Evolutionary conservation across 495 filamentous ascomycete genomes (phyloP).

Genomic region (Trichocladium uniseriatum): DNA sequence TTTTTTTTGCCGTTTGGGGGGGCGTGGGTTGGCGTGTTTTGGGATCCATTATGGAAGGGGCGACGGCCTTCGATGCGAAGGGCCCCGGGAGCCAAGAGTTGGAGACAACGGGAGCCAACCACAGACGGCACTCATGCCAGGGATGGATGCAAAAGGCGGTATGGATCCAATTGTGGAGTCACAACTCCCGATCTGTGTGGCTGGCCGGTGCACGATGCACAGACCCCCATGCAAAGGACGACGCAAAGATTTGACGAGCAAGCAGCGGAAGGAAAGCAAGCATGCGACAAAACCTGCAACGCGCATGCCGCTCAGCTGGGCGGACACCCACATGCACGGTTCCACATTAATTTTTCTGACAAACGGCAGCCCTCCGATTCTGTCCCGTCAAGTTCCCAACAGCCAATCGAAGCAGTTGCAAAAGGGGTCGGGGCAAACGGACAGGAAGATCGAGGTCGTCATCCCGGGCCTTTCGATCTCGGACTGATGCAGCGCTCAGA

Average conservation of each 20-base stretch:
- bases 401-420: not conserved
- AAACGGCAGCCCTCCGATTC: slow-evolving; percentile 2
- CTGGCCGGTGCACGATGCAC: slow-evolving; percentile 2
- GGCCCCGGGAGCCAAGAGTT: slow-evolving; percentile 14
- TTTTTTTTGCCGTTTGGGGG: slow-evolving; percentile 27
- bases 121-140: not conserved
- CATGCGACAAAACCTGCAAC: slow-evolving; percentile 5
- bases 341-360: slow-evolving; percentile 9
- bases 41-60: slow-evolving; percentile 20
- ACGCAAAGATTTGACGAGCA: too few species aligned
- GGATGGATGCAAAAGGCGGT: slow-evolving; percentile 23
- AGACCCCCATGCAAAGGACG: slow-evolving; percentile 6
- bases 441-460: not conserved
- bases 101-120: slow-evolving; percentile 8
- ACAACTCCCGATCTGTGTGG: slow-evolving; percentile 6
- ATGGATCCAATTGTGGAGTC: slow-evolving; percentile 15
- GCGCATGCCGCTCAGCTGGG: not conserved
- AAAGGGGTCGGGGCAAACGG: slow-evolving; percentile 1
- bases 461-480: not conserved
- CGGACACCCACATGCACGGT: slow-evolving; percentile 5
- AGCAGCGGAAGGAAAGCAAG: not conserved
- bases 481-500: too few species aligned
- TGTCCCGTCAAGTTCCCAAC: not conserved
- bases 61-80: slow-evolving; percentile 19
- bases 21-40: slow-evolving; percentile 13